Conservation (phyloP, 2,329 filamentous ascomycete species). For the Bipolaris zeicola region DNA sequence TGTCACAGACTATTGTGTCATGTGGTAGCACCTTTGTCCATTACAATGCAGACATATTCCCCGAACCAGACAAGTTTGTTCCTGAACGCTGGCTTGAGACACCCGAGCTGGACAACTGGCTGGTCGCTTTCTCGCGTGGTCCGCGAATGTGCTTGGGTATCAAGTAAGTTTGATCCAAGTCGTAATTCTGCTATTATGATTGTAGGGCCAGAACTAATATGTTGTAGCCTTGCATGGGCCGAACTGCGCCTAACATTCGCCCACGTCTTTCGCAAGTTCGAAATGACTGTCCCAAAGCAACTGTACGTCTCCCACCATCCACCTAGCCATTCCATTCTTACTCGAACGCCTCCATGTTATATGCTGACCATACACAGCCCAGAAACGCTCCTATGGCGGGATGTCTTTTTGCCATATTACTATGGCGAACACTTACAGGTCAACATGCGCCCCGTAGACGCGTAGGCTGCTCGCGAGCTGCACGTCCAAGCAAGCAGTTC, state of each 20-base stretch:
- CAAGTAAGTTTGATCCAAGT: conserved; percentile 25
- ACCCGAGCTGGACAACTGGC: conserved; percentile 34
- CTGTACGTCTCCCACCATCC: conserved; percentile 21
- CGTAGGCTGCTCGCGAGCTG: not conserved
- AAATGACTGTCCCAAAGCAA: conserved; percentile 28
- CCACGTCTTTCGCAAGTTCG: conserved; percentile 39
- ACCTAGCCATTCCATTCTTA: not conserved
- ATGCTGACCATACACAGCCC: conserved; percentile 21
- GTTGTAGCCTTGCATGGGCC: conserved; percentile 38
- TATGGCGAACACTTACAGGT: conserved; percentile 29
- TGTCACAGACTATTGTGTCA: conserved; percentile 30
- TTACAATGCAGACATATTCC: conserved; percentile 40
- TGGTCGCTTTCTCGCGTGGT: conserved; percentile 45
- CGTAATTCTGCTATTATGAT: not conserved
- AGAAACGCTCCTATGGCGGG: conserved; percentile 24
- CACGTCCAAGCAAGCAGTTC: too few species aligned
- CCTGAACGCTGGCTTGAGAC: conserved; percentile 44
- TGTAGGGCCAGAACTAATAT: not conserved
- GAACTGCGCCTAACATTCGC: conserved; percentile 42
- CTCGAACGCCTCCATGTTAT: not conserved
- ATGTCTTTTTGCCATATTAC: conserved; percentile 31
- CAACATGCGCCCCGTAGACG: conserved; percentile 14
- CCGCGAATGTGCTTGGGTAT: conserved; percentile 43
- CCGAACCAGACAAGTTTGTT: conserved; percentile 34
- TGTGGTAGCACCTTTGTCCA: conserved; percentile 45